Evolutionary conservation across 768 basidiomycete species (phyloP), one percentile per base, ranked within the genome.

Genomic region (Paxillus involutus): DNA sequence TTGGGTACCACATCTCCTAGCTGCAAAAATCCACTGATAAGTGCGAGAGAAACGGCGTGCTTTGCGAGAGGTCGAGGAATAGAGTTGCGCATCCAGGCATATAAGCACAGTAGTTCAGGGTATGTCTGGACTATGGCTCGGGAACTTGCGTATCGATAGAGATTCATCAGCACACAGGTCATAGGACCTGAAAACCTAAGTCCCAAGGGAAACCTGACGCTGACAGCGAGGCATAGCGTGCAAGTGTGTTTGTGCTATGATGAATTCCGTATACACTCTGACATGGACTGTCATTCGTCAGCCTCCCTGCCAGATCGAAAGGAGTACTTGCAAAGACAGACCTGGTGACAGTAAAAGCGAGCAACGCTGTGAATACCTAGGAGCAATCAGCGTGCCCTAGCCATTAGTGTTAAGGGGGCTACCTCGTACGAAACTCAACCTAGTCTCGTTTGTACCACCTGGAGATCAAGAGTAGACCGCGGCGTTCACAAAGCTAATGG

Each of bases 181-280:
- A 49, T 3, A 39, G 30, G 30, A 21, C 45, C 21, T 21, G 19
- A 29, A 21, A 26, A 26, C 26, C 26, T 26, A 26, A 26, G 26
- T 26, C 4, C 26, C 26, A 26, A 26, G 13, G 24, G 32, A 4
- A 10, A 32, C 21, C 24, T 17, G 50, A 17, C 7, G 65, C 78
- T 55, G 58, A 84, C 82, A 86, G 70, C 3, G 83, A 78, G 10
- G 86, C 66, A 67, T 89, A 89, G n/a, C 87, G 80, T 21, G 79
- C 77, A 0, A 74, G 78, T 8, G 77, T 73, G 63, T 81, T 80
- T 78, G 83, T 0, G 85, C 78, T n/a, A 88, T 77, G 52, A 83
- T 55, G 67, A 86, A 89, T 2, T 75, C 12, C 87, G 88, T 29
- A 84, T 46, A 17, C 67, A 53, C 35, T 87, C 65, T 0, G 86